Evolutionary conservation across 805 yeast species (phyloP).

Genomic region (Hyphopichia homilentoma): DNA sequence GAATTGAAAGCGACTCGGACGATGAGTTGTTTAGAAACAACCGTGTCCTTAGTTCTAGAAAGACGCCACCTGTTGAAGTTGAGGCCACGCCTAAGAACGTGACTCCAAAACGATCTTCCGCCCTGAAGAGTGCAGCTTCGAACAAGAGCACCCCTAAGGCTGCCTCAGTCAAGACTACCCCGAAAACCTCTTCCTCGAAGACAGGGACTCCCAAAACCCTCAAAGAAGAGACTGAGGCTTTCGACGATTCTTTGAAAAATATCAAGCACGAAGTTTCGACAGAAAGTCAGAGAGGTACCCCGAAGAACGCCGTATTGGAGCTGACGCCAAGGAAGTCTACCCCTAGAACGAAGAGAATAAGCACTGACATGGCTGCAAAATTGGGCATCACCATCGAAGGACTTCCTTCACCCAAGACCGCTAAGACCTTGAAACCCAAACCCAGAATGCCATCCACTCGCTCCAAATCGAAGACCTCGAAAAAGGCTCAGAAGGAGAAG

Average conservation of each 20-base stretch:
- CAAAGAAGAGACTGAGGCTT: conserved; percentile 7
- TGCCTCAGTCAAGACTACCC: not conserved
- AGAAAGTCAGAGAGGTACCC: too few relatives aligned
- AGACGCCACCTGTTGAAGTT: too few relatives aligned
- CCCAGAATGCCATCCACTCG: too few relatives aligned
- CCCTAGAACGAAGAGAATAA: conserved; percentile 5
- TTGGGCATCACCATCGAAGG: conserved; percentile 24
- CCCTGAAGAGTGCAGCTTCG: conserved; percentile 4
- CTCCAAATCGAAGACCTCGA: too few relatives aligned
- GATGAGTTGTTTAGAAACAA: too few relatives aligned
- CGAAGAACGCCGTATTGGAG: conserved; percentile 3
- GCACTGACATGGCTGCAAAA: conserved; percentile 33
- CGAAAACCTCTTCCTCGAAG: not conserved
- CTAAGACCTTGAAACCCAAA: not conserved
- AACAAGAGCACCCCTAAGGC: conserved; percentile 3
- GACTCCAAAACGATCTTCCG: conserved; percentile 3
- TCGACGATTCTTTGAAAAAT: conserved; percentile 17
- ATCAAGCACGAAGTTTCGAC: conserved; percentile 11
- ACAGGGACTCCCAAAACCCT: conserved; percentile 2
- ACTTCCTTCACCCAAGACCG: conserved; percentile 11
- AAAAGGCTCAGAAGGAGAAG: not conserved
- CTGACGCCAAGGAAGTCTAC: not conserved
- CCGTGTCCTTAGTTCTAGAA: too few relatives aligned
- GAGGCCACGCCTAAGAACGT: not conserved
- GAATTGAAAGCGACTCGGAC: too few relatives aligned